Conservation (phyloP, 225 moss, liverwort and hornwort species). For the Rhytidiadelphus loreus region DNA sequence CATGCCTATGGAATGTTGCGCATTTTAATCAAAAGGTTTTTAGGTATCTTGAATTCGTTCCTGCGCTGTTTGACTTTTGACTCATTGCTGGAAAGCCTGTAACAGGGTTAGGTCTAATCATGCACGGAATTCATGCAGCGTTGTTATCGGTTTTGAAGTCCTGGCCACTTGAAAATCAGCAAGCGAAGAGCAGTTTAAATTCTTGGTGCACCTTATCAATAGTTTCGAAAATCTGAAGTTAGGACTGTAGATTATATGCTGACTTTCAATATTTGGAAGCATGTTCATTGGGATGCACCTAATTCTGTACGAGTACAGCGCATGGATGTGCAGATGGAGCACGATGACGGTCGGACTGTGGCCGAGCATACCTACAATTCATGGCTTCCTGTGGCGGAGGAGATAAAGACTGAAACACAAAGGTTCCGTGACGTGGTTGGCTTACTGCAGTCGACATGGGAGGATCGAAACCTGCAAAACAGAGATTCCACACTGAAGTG, state of each 20-base stretch:
- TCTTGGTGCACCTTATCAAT: not conserved
- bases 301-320: not conserved
- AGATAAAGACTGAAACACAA: slow-evolving; percentile 58
- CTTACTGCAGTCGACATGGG: slow-evolving; percentile 30
- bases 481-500: slow-evolving; percentile 32
- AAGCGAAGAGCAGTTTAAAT: not conserved
- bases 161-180: not conserved
- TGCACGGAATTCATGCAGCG: not conserved
- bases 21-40: not conserved
- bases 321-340: slow-evolving; percentile 56
- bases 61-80: not conserved
- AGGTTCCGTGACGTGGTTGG: slow-evolving; percentile 70
- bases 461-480: slow-evolving; percentile 12
- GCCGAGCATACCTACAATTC: slow-evolving; percentile 63
- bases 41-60: not conserved
- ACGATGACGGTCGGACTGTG: slow-evolving; percentile 14
- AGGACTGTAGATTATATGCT: not conserved
- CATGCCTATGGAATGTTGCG: not conserved
- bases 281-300: not conserved
- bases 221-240: not conserved
- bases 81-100: not conserved
- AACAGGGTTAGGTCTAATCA: not conserved
- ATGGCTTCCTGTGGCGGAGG: slow-evolving; percentile 86
- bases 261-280: not conserved
- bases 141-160: not conserved